Evolutionary conservation across 345 rosid genomes (phyloP).

Genomic region (Mercurialis annua): DNA sequence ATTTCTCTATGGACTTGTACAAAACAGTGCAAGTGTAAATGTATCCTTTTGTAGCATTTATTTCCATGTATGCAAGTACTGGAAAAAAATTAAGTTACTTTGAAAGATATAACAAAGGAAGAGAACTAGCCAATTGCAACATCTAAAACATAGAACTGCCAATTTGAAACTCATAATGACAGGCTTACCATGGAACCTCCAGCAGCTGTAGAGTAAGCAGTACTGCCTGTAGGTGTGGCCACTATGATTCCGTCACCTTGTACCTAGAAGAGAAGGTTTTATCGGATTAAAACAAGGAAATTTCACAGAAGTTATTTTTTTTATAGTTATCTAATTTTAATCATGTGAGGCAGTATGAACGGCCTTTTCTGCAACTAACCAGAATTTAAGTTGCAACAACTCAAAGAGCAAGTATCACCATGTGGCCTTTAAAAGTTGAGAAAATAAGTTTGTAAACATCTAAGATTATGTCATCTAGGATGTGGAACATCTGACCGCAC

Average conservation of each 20-base stretch:
- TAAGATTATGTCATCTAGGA: conserved; percentile 4
- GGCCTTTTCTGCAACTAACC: not conserved
- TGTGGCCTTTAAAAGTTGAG: no score
- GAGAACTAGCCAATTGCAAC: not conserved
- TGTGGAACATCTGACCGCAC: conserved; percentile 35
- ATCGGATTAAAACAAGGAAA: conserved; percentile 13
- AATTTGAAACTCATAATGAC: not conserved
- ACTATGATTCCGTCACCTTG: conserved; percentile 99
- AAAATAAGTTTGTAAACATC: no score
- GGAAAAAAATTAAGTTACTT: no score
- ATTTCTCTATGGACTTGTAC: no score
- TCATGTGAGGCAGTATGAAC: not conserved
- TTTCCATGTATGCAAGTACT: no score
- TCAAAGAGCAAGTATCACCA: not conserved
- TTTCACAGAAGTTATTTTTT: not conserved
- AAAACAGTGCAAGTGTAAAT: no score
- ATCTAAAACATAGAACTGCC: not conserved
- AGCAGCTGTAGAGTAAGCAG: conserved; percentile 97
- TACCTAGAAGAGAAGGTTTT: conserved; percentile 48
- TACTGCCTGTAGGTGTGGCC: conserved; percentile 99
- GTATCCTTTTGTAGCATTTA: no score
- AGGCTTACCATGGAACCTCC: conserved; percentile 95
- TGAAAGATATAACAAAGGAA: not conserved
- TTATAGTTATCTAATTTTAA: conserved; percentile 11
- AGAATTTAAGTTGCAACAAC: conserved; percentile 3